phyloP scores from a whole-genome alignment of 1,139 yeast genomes.

The Nakaseomyces bracarensis region DNA sequence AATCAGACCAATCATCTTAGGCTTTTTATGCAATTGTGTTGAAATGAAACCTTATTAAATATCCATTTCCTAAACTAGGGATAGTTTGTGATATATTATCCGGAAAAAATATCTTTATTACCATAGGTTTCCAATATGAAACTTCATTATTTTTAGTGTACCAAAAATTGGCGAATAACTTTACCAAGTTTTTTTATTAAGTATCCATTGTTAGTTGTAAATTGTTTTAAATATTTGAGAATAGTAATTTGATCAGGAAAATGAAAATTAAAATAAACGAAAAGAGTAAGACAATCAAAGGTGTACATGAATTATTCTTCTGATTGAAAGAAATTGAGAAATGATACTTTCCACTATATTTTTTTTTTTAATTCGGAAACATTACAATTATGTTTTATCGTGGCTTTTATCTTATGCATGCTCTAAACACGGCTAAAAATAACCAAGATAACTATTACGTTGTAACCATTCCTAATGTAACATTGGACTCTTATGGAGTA shows the following conservation, averaged over 20 bases:
- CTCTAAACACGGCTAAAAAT: too few relatives aligned
- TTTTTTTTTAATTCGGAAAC: too few relatives aligned
- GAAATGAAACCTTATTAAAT: too few relatives aligned
- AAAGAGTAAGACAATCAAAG: neutral
- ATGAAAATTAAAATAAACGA: neutral
- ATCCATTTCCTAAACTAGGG: neutral
- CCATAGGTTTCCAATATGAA: neutral
- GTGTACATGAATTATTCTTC: neutral
- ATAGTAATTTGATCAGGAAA: constrained; percentile 1
- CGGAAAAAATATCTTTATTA: neutral
- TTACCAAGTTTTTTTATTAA: constrained; percentile 2
- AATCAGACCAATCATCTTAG: too few relatives aligned
- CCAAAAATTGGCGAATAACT: constrained; percentile 1
- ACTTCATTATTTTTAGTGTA: constrained; percentile 2
- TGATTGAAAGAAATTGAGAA: neutral
- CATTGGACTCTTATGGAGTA: neutral
- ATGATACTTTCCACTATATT: neutral
- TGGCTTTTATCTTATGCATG: too few relatives aligned
- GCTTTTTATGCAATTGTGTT: too few relatives aligned
- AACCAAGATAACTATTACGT: too few relatives aligned
- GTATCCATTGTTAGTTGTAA: constrained; percentile 5
- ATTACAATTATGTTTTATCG: too few relatives aligned
- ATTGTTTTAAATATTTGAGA: constrained; percentile 3
- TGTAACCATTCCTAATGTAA: neutral
- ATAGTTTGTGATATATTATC: neutral